Conservation (phyloP, 192 early-diverging fungal genomes). For the Mycoemilia scoparia region DNA sequence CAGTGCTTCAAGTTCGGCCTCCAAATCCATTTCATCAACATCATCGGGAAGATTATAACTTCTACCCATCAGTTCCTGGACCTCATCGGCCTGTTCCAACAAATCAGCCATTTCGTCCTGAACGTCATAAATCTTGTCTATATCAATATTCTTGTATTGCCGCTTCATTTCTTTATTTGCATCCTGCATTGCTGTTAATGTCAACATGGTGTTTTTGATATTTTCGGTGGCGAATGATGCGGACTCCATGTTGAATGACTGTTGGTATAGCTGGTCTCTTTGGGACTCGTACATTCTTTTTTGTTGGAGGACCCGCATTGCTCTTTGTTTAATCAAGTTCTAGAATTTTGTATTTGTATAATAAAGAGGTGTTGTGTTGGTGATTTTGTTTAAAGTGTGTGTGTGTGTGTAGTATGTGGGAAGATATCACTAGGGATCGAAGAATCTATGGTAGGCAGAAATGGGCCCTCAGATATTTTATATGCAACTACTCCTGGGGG, state of each 20-base stretch:
- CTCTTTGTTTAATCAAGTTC: constrained; percentile 84
- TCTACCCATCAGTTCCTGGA: constrained; percentile 86
- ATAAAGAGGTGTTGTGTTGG: neutral
- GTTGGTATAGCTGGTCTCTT: constrained; percentile 84
- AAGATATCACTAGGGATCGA: too few species aligned
- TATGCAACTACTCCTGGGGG: too few species aligned
- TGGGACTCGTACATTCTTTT: constrained; percentile 90
- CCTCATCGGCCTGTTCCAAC: constrained; percentile 89
- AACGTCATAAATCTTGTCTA: constrained; percentile 82
- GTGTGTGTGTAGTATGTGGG: too few species aligned
- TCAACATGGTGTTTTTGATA: constrained; percentile 88
- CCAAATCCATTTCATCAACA: constrained; percentile 90
- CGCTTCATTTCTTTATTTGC: constrained; percentile 90
- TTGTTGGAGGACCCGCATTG: constrained; percentile 80
- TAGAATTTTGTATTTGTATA: neutral
- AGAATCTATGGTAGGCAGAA: too few species aligned
- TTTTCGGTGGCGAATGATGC: constrained; percentile 83
- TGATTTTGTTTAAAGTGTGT: too few species aligned
- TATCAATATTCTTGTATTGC: constrained; percentile 86
- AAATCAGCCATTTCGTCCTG: constrained; percentile 99
- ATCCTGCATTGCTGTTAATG: constrained; percentile 89
- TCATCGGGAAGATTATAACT: constrained; percentile 89
- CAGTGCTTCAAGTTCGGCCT: constrained; percentile 95
- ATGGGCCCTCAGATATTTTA: too few species aligned
- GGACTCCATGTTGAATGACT: constrained; percentile 99